Conservation (phyloP, 805 yeast genomes). For the Maudiozyma serrabonitensis region DNA sequence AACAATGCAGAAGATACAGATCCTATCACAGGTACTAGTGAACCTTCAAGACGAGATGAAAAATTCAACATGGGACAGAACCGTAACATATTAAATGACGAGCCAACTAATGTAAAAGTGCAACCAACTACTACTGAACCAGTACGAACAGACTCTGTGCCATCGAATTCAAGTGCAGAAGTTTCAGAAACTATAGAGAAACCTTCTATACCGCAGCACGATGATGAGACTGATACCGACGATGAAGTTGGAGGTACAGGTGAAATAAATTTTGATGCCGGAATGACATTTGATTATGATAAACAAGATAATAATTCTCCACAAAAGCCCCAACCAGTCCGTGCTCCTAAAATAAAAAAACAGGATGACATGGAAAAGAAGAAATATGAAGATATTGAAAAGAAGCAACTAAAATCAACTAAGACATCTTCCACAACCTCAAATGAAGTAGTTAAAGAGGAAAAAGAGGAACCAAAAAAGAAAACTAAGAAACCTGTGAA, state of each 20-base stretch:
- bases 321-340: constrained; percentile 3
- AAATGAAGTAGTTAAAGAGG: not conserved
- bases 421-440: not conserved
- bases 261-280: constrained; percentile 22
- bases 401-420: not conserved
- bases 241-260: constrained; percentile 21
- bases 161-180: not conserved
- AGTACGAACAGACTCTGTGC: not conserved
- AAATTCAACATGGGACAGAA: not conserved
- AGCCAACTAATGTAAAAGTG: not conserved
- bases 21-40: not conserved
- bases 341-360: not conserved
- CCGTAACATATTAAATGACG: not conserved
- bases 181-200: not conserved
- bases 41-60: not conserved
- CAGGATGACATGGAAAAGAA: not conserved
- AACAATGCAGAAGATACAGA: constrained; percentile 1
- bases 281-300: constrained; percentile 28
- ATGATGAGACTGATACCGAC: constrained; percentile 27
- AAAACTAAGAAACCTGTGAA: not conserved
- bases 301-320: constrained; percentile 20
- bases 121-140: not conserved
- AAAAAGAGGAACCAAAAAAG: constrained; percentile 1
- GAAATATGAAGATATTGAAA: not conserved
- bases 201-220: not conserved